Conservation (phyloP, 192 early-diverging fungal genomes). For the Kappamyces sp. region DNA sequence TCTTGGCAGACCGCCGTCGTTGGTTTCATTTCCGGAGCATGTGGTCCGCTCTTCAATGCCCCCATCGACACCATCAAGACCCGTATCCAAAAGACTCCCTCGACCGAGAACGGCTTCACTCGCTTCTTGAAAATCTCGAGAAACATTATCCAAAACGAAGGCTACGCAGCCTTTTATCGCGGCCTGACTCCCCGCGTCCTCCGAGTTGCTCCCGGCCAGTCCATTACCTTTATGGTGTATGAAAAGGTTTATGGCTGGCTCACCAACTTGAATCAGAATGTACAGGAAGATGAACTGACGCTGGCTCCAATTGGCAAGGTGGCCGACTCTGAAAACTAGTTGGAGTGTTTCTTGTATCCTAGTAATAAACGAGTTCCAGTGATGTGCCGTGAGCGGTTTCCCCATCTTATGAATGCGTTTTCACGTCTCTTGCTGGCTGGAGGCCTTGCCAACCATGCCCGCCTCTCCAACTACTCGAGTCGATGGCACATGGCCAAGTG, state of each 20-base stretch:
- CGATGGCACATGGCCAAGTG: too few relatives aligned
- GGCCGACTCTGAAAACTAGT: too few relatives aligned
- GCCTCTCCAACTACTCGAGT: too few relatives aligned
- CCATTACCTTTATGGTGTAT: slow-evolving; percentile 90
- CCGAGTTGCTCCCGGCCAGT: slow-evolving; percentile 94
- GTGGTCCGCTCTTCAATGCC: slow-evolving; percentile 87
- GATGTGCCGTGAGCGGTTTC: too few relatives aligned
- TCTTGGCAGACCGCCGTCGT: slow-evolving; percentile 84
- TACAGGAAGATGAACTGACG: not conserved
- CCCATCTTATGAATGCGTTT: too few relatives aligned
- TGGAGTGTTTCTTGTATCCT: too few relatives aligned
- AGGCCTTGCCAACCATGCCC: too few relatives aligned
- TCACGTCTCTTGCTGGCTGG: too few relatives aligned
- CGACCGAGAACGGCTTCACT: slow-evolving; percentile 64
- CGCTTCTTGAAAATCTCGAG: slow-evolving; percentile 74
- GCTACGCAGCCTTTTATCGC: slow-evolving; percentile 89
- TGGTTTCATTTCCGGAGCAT: slow-evolving; percentile 77
- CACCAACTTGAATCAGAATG: slow-evolving; percentile 5
- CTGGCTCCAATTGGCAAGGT: not conserved
- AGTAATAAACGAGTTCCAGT: too few relatives aligned
- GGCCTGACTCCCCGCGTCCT: slow-evolving; percentile 88
- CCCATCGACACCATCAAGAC: slow-evolving; percentile 99
- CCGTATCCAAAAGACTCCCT: slow-evolving; percentile 84
- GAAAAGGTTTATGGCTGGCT: slow-evolving; percentile 44
- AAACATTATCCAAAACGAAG: slow-evolving; percentile 81